phyloP scores from a whole-genome alignment of 306 rosid genomes.

The Betula pendula region DNA sequence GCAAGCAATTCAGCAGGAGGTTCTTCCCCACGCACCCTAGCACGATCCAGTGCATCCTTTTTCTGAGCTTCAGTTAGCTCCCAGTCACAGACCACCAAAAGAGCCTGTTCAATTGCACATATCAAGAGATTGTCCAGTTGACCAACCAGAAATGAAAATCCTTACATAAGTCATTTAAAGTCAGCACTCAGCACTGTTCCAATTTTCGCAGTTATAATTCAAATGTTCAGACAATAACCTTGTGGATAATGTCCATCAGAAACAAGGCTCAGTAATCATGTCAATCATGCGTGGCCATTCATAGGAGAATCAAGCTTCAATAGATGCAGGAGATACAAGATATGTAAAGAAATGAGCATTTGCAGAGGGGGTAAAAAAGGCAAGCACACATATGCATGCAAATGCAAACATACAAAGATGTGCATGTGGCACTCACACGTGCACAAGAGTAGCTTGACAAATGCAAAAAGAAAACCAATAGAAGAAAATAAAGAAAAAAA shows the following conservation, averaged over 20 bases:
- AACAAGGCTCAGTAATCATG: conserved; percentile 3
- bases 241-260: neutral
- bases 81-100: conserved; percentile 90
- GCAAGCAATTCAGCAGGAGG: conserved; percentile 97
- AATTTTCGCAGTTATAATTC: conserved; percentile 5
- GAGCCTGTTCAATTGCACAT: conserved; percentile 57
- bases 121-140: conserved; percentile 26
- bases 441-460: too few species aligned
- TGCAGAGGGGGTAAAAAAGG: neutral
- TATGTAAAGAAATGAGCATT: too few species aligned
- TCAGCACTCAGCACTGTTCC: conserved; percentile 3
- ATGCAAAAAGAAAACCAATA: too few species aligned
- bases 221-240: conserved; percentile 21
- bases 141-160: conserved; percentile 16
- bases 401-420: too few species aligned
- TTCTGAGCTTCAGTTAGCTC: conserved; percentile 91
- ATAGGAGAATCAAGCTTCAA: neutral
- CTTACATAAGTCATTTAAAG: conserved; percentile 12
- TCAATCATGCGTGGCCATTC: conserved; percentile 1
- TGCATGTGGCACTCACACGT: too few species aligned
- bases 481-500: too few species aligned
- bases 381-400: neutral
- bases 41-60: conserved; percentile 91
- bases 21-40: conserved; percentile 96
- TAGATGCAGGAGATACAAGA: too few species aligned